Evolutionary conservation across 768 basidiomycete species (phyloP), one percentile per base, ranked within the genome.

Genomic region (Lactifluus hygrophoroides): DNA sequence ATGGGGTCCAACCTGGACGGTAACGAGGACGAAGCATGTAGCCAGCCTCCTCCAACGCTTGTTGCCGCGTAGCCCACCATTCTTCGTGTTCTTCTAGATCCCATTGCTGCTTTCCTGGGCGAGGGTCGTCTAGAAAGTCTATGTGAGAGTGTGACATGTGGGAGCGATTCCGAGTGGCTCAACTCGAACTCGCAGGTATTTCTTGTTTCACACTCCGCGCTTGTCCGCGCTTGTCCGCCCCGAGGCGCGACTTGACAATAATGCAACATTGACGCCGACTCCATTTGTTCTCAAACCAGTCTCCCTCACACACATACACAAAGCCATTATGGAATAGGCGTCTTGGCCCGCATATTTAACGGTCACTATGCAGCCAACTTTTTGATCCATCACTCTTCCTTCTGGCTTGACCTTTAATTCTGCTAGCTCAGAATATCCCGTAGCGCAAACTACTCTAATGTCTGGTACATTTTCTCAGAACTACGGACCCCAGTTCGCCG

Each of bases 11-110:
- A 32, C 27, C 51, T 21, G 46, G 47, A 19, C 42, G 60, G 4
- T 43, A 62, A 28, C 60, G 60, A 5, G 60, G 2, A 2, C 60
- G 40, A 8, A 61, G 60, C 51, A 43, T 19, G 40, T 57, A 61
- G 1, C 60, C 60, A 21, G 56, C 45, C 0, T 13, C 27, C 25
- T 53, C 45, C 5, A 61, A 9, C 0, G 32, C 37, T 0, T 25
- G 13, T 2, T 47, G 45, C 9, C 34, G 45, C 13, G 21, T 38
- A 2, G 5, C 47, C 58, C 58, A 60, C 58, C 58, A 59, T 27
- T 5, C 19, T 49, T 59, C 58, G 8, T 9, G 2, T 3, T 37
- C 28, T 2, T 2, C 38, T 2, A 54, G 16, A 1, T 32, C 21
- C n/a, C 35, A 52, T 10, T 47, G 56, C 6, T 25, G 19, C 11